A percentile compares a stretch with the other conserved stretches of the same genome.
These are phyloP conservation scores for Daldinia decipiens DNA, from an alignment of 495 filamentous ascomycete genomes.

Conservation along the genomic window DNA sequence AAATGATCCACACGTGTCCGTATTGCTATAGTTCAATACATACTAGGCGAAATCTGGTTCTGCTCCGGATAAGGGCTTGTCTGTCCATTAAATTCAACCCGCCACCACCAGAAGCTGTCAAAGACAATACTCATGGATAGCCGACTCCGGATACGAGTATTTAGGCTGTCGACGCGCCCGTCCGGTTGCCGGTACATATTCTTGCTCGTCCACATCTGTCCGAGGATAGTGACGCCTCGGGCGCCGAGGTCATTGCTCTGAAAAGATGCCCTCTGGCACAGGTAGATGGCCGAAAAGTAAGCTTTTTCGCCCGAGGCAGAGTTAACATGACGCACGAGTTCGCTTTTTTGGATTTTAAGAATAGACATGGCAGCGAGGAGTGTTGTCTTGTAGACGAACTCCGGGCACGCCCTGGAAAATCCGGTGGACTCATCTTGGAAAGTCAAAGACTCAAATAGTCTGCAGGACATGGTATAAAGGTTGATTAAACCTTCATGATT, in stretches of 20 bases:
- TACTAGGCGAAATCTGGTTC: neutral
- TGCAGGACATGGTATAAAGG: neutral
- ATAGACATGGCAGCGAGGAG: neutral
- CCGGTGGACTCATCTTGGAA: neutral
- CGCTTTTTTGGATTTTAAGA: constrained; percentile 1
- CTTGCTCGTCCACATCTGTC: constrained; percentile 4
- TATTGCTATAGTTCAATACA: neutral
- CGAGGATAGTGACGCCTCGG: neutral
- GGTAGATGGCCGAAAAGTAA: neutral
- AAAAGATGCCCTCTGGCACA: neutral
- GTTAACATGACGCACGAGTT: neutral
- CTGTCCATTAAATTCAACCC: neutral
- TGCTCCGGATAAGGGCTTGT: neutral
- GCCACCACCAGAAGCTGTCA: neutral
- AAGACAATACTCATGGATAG: neutral
- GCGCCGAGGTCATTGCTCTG: neutral
- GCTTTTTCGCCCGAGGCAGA: neutral
- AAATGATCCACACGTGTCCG: neutral
- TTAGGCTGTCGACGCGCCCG: neutral
- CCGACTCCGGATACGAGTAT: neutral
- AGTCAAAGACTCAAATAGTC: neutral
- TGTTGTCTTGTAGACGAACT: neutral
- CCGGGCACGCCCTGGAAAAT: neutral
- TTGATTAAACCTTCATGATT: neutral
- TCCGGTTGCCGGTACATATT: neutral